Conservation (phyloP, 2,329 filamentous ascomycete genomes). For the Dendrostoma leiphaemia region DNA sequence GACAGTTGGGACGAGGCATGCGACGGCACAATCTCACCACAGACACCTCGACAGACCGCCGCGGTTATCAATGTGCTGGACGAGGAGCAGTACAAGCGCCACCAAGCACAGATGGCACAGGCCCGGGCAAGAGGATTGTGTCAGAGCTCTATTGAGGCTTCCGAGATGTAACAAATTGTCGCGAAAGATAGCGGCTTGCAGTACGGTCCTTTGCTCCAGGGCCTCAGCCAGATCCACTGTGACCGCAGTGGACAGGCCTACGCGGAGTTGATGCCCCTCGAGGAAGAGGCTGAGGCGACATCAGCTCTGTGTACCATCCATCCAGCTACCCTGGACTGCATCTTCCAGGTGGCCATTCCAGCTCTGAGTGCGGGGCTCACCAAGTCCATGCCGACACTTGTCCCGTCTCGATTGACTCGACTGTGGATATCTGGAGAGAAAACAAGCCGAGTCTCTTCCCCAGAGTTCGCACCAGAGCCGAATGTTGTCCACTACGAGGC, state of each 20-base stretch:
- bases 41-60: not conserved
- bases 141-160: not conserved
- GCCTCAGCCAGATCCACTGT: not conserved
- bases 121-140: not conserved
- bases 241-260: not conserved
- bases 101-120: not conserved
- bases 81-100: not conserved
- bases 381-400: not conserved
- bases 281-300: not conserved
- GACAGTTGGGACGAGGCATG: not conserved
- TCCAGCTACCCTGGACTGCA: not conserved
- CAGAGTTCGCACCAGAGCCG: not conserved
- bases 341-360: not conserved
- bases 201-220: not conserved
- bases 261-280: not conserved
- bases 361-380: not conserved
- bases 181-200: not conserved
- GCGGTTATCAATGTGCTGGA: not conserved
- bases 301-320: not conserved
- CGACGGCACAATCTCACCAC: not conserved
- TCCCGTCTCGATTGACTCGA: not conserved
- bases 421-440: not conserved
- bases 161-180: not conserved
- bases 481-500: not conserved
- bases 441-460: not conserved